phyloP scores from a whole-genome alignment of 2,329 filamentous ascomycete genomes.

The Fusarium temperatum region DNA sequence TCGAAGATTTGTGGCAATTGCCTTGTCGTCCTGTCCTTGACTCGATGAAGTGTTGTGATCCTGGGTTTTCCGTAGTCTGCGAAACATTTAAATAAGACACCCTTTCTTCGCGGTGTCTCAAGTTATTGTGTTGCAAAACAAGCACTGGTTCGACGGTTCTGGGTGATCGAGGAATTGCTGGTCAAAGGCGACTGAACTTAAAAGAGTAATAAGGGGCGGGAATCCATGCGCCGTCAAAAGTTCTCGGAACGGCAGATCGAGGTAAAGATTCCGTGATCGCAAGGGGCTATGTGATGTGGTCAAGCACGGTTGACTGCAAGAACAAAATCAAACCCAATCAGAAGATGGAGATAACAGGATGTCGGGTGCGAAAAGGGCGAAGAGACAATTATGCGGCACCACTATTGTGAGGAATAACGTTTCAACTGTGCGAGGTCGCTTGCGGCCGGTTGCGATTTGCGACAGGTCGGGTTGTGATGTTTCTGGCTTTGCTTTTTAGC shows the following conservation, averaged over 20 bases:
- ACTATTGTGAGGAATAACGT: slow-evolving; percentile 8
- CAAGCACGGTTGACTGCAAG: slow-evolving; percentile 6
- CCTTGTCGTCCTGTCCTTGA: slow-evolving; percentile 29
- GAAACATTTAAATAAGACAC: slow-evolving; percentile 50
- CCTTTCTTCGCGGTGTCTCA: slow-evolving; percentile 21
- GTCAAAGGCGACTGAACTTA: slow-evolving; percentile 24
- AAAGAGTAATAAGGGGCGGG: slow-evolving; percentile 20
- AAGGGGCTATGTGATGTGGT: slow-evolving; percentile 16
- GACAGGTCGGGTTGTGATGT: slow-evolving; percentile 36
- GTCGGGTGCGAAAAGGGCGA: neutral
- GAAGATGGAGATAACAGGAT: slow-evolving; percentile 20
- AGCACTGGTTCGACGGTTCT: neutral
- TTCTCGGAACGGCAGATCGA: slow-evolving; percentile 5
- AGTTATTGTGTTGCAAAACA: neutral
- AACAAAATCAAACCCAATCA: slow-evolving; percentile 16
- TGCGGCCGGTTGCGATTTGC: slow-evolving; percentile 22
- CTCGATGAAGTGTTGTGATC: slow-evolving; percentile 36
- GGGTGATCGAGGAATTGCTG: slow-evolving; percentile 4
- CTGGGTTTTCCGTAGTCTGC: slow-evolving; percentile 47
- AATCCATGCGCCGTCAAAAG: slow-evolving; percentile 28
- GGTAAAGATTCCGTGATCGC: slow-evolving; percentile 8
- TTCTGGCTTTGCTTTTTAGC: slow-evolving; percentile 42
- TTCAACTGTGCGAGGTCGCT: slow-evolving; percentile 8
- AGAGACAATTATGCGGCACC: slow-evolving; percentile 27
- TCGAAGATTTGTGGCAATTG: slow-evolving; percentile 41